Base-by-base conservation (phyloP, 2,329 filamentous ascomycete species). In the Taxawa tesnikishii region DNA sequence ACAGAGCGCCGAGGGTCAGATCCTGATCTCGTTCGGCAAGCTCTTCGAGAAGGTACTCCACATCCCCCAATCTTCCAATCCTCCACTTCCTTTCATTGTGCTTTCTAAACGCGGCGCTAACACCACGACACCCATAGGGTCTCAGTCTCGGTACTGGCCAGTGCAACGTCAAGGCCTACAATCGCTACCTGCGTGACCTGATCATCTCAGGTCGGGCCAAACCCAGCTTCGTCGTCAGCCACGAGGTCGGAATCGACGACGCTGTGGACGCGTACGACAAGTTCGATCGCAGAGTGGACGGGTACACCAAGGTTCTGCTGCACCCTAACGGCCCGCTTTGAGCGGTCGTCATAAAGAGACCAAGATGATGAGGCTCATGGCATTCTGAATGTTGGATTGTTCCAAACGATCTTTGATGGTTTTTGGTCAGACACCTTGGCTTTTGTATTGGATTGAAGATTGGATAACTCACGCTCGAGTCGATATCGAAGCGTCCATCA, bases 91-190 rank as follows among this genome's bases (percentile, higher is more conserved):
- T 19, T 34, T 15, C 15, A 30, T 29, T 25, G 5, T 21, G 6
- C 25, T 28, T 26, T 11, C 9, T 18, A 13, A 15, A 9, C 37
- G 30, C 24, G 36, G 6, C 25, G 14, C 10, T 26, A 17, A 14
- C 27, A 8, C 27, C 6, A 12, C 3, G 15, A 18, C 2, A 2
- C 8, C 8, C 19, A 15, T 11, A 73, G 68, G 73, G 73, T 2
- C 56, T 79, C 4, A 62, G 64, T 2, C 55, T 79, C 3, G 67
- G 69, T 7, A 73, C 70, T 3, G 73, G 74, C 0, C 73, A 79
- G 46, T 79, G 74, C 54, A 79, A 79, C 39, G 74, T 79, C 42
- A 79, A 79, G 53, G 59, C 67, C 1, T 79, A 79, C 52, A 79
- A 79, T 47, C 61, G 73, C 15, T 75, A 79, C 44, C 53, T 79